phyloP scores from a whole-genome alignment of 768 basidiomycete genomes.

The Mycena pura region DNA sequence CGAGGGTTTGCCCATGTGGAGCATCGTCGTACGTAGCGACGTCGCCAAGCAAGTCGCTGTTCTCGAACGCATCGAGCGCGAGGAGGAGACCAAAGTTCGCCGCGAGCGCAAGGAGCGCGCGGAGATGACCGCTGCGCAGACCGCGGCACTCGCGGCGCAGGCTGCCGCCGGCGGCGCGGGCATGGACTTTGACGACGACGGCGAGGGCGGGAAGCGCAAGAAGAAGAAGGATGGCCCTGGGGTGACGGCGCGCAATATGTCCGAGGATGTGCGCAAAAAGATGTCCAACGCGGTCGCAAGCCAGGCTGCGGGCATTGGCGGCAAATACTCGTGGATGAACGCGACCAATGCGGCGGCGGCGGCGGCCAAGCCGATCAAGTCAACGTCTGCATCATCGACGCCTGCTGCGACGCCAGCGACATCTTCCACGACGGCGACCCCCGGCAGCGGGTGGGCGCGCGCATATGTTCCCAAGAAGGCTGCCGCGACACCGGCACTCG shows the following conservation, averaged over 20 bases:
- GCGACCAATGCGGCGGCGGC: slow-evolving; percentile 59
- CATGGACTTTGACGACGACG: slow-evolving; percentile 46
- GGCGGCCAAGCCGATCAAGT: slow-evolving; percentile 43
- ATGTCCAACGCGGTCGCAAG: slow-evolving; percentile 90
- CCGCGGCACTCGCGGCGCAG: slow-evolving; percentile 67
- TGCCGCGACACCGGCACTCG: slow-evolving; percentile 31
- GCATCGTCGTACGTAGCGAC: slow-evolving; percentile 76
- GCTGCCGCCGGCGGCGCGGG: slow-evolving; percentile 45
- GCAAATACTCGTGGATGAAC: slow-evolving; percentile 91
- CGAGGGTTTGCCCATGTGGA: slow-evolving; percentile 83
- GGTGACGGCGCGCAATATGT: slow-evolving; percentile 88
- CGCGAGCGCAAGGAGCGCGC: slow-evolving; percentile 80
- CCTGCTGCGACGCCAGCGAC: slow-evolving; percentile 36
- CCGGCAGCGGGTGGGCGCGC: slow-evolving; percentile 40
- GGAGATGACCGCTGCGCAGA: slow-evolving; percentile 74
- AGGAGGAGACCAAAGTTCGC: slow-evolving; percentile 80
- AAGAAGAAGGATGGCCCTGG: slow-evolving; percentile 87
- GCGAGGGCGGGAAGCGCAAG: slow-evolving; percentile 67
- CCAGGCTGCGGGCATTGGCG: slow-evolving; percentile 84
- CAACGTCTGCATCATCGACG: slow-evolving; percentile 38
- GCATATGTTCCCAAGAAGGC: slow-evolving; percentile 67
- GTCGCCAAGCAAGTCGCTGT: slow-evolving; percentile 78
- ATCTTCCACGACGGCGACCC: slow-evolving; percentile 25
- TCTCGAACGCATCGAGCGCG: slow-evolving; percentile 80
- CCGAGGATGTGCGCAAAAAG: slow-evolving; percentile 90